phyloP scores from a whole-genome alignment of 345 rosid species.

The Aurinia saxatilis region DNA sequence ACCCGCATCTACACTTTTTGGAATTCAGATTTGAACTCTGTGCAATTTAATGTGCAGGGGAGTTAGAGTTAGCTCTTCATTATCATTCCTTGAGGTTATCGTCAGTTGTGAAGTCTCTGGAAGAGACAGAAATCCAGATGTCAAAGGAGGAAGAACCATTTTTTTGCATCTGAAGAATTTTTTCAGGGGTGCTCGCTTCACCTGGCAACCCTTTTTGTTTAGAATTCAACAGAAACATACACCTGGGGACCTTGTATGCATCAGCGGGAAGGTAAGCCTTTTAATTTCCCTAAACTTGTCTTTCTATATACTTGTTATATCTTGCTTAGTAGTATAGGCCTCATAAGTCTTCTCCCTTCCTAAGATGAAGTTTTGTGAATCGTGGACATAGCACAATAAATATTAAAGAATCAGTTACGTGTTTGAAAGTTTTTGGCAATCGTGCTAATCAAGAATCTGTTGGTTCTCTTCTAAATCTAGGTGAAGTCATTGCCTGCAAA shows the following conservation, averaged over 20 bases:
- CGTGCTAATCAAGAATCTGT: slow-evolving; percentile 1
- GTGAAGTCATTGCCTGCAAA: slow-evolving; percentile 37
- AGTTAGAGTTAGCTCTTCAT: slow-evolving; percentile 54
- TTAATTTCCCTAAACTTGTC: slow-evolving; percentile 6
- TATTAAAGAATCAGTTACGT: too few relatives aligned
- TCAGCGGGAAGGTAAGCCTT: slow-evolving; percentile 72
- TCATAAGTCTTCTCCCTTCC: not conserved
- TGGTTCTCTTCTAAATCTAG: slow-evolving; percentile 15
- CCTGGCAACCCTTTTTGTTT: slow-evolving; percentile 63
- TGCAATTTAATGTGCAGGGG: slow-evolving; percentile 46
- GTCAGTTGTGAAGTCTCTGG: slow-evolving; percentile 61
- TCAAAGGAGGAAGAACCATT: slow-evolving; percentile 36
- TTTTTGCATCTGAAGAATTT: slow-evolving; percentile 82
- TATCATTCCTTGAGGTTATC: slow-evolving; percentile 80
- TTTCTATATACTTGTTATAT: not conserved
- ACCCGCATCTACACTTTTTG: not conserved
- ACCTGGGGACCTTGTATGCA: slow-evolving; percentile 71
- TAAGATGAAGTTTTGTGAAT: not conserved
- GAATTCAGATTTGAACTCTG: not conserved
- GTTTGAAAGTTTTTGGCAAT: slow-evolving; percentile 1
- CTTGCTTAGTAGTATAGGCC: slow-evolving; percentile 3
- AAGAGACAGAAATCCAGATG: slow-evolving; percentile 28
- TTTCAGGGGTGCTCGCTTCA: slow-evolving; percentile 77
- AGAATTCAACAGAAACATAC: slow-evolving; percentile 51
- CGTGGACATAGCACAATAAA: not conserved